These are phyloP conservation scores for Chalciporus sphaerocephalus DNA, from an alignment of 768 basidiomycete species.

Conservation along the genomic window DNA sequence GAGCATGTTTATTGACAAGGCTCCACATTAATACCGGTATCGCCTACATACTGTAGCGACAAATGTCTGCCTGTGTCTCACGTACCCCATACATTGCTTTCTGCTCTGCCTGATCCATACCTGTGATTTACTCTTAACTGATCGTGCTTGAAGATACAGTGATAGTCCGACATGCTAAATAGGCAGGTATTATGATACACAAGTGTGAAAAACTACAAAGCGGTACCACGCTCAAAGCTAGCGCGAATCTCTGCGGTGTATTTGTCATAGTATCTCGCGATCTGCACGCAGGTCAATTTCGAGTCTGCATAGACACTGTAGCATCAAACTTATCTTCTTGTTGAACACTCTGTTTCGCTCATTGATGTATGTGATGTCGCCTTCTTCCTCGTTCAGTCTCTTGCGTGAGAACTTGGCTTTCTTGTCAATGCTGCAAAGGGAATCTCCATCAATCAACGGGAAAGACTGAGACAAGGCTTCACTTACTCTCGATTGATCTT, in stretches of 20 bases:
- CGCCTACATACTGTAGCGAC: too few species aligned
- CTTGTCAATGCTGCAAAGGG: conserved; percentile 68
- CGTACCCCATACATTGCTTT: too few species aligned
- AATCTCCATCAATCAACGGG: neutral
- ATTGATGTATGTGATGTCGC: conserved; percentile 99
- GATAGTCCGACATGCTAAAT: conserved; percentile 3
- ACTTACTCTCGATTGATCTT: conserved; percentile 94
- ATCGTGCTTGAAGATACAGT: conserved; percentile 10
- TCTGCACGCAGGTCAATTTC: conserved; percentile 40
- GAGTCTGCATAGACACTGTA: neutral
- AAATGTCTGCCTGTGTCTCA: too few species aligned
- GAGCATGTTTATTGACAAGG: too few species aligned
- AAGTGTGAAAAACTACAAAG: conserved; percentile 48
- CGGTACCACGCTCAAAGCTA: conserved; percentile 96
- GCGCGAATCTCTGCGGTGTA: conserved; percentile 95
- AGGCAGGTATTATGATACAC: conserved; percentile 11
- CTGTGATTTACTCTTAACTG: too few species aligned
- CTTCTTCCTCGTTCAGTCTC: conserved; percentile 84
- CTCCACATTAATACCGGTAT: too few species aligned
- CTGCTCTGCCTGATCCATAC: too few species aligned
- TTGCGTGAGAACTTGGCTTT: conserved; percentile 88
- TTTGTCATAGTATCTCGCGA: conserved; percentile 93
- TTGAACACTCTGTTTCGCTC: conserved; percentile 97
- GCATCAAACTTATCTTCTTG: conserved; percentile 65
- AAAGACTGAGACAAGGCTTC: neutral